These are phyloP conservation scores for Sugiyamaella lignohabitans DNA, from an alignment of 805 yeast species.

Conservation along the genomic window DNA sequence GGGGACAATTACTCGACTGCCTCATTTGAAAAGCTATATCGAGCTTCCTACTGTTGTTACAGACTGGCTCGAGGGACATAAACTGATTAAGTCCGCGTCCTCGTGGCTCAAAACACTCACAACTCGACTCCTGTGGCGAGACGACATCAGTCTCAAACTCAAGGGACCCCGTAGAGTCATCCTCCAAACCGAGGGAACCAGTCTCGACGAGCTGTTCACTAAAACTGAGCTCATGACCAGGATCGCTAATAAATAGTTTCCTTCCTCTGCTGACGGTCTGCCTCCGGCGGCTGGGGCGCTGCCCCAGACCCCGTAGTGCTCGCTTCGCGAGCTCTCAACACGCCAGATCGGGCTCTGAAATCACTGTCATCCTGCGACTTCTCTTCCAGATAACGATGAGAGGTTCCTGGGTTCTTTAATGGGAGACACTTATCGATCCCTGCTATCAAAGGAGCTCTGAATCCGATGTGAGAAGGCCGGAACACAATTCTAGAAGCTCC, in stretches of 20 bases:
- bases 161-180: conserved; percentile 29
- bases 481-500: too few relatives aligned
- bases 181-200: conserved; percentile 25
- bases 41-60: conserved; percentile 6
- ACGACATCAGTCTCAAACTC: conserved; percentile 22
- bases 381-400: too few relatives aligned
- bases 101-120: conserved; percentile 10
- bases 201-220: conserved; percentile 22
- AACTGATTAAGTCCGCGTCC: conserved; percentile 3
- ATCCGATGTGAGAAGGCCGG: too few relatives aligned
- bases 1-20: conserved; percentile 3
- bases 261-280: too few relatives aligned
- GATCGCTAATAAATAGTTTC: neutral
- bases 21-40: conserved; percentile 5
- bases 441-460: too few relatives aligned
- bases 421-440: too few relatives aligned
- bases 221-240: conserved; percentile 17
- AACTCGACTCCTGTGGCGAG: conserved; percentile 24
- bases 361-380: too few relatives aligned
- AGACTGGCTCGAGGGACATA: conserved; percentile 8
- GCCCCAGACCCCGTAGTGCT: too few relatives aligned
- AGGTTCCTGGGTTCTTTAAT: too few relatives aligned
- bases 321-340: too few relatives aligned
- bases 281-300: too few relatives aligned
- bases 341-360: too few relatives aligned